Evolutionary conservation across 305 asterid genomes (phyloP), one percentile per base, ranked within the genome.

Genomic region (Rubia balearica): DNA sequence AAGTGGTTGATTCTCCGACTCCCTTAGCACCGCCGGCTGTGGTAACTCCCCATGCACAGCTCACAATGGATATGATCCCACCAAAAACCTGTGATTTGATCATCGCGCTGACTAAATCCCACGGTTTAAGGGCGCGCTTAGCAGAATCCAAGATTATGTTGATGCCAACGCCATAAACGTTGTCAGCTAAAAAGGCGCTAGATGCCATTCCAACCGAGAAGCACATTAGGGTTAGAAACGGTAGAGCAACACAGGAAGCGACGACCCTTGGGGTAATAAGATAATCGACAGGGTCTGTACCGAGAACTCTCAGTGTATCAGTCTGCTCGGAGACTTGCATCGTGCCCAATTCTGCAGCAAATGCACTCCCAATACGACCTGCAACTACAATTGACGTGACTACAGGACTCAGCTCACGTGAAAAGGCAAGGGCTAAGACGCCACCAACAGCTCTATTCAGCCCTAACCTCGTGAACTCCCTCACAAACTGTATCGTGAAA

Each of bases 291-390:
- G 98, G 98, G 68, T 87, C 74, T 38, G 99, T 67, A 30, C 96
- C 97, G 11, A 94, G 92, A 80, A 94, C 99, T 73, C 97, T 87
- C 68, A 94, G 75, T 0, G 97, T 88, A 82, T 94, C 99, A 0
- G 90, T 94, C 82, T 91, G 99, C 78, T 94, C 99, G 1, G 99
- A 94, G 38, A 94, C 99, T 82, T 94, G 97, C 99, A 94, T 91
- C 14, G 97, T 94, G 62, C 96, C 99, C 64, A 94, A 72, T 77
- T 94, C 99, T 3, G 99, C 99, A 57, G 99, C 97, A 75, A 81
- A 94, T 68, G 99, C 96, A 67, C 97, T 88, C 27, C 99, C 99
- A 2, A 94, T 88, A 8, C 97, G 93, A 12, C 97, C 99, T 0
- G 99, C 98, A 30, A 91, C 95, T 45, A 94, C 96, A 46, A 94